Base-by-base conservation (phyloP, 2,329 filamentous ascomycete species). In the Fusarium brachygibbosum region DNA sequence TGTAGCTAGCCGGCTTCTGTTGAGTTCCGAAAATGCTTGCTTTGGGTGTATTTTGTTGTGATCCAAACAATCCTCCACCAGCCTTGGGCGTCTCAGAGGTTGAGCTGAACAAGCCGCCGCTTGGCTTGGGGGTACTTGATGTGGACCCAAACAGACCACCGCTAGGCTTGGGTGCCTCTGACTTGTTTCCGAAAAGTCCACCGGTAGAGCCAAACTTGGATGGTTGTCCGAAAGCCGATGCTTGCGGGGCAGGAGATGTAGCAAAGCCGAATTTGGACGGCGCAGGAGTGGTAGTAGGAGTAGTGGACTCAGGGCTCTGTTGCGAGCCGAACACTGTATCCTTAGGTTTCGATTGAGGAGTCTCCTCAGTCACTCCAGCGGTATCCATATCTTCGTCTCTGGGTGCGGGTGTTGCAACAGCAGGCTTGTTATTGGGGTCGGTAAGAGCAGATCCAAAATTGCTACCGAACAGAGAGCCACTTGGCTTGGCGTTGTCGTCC, bases 401-500 rank as follows among this genome's bases (percentile, higher is more conserved):
- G 1, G 76, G 70, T 7, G 77, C 68, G 16, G 79, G 69, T 25
- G 76, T 79, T 5, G 68, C 71, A 11, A 78, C 73, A 23, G 76
- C 65, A 32, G 80, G 74, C 61, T 83, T 77, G 57, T 78, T 82
- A 23, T 79, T 73, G 3, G 82, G 72, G 44, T 86, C 85, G 13
- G 81, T 83, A 29, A 93, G 80, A 16, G 86, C 86, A 59, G 86
- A 85, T 9, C 85, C 83, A 76, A 93, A 92, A 12, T 81, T 84
- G 53, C 81, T 82, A n/a, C 87, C 87, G 74, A 93, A 92, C 68
- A 91, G 70, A 3, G 81, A 83, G 7, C 78, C 77, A 23, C 78
- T 76, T 17, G 85, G 80, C 65, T 86, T 86, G 11, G 85, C 82
- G 35, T 84, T 79, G 59, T 90, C 87, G 25, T 91, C 85, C 60